Percentiles rank a stretch among this genome's conserved stretches.
Evolutionary conservation across 345 rosid genomes (phyloP).

Genomic region (Murraya paniculata): DNA sequence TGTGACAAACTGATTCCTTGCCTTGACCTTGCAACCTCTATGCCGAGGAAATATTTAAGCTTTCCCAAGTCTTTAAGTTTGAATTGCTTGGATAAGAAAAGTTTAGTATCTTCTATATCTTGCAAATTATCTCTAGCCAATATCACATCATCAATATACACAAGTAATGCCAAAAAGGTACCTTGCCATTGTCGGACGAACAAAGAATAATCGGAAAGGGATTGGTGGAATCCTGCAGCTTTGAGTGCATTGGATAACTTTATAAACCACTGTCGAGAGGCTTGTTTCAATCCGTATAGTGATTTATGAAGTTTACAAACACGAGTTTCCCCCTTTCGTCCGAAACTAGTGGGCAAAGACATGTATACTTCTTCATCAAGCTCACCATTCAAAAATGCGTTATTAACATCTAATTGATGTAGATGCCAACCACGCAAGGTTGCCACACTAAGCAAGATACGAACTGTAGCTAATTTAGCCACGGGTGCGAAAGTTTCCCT

Average conservation of each 20-base stretch:
- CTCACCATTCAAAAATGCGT: not conserved
- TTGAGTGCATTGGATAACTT: not conserved
- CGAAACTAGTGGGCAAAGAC: not conserved
- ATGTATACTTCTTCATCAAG: not conserved
- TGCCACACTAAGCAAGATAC: not conserved
- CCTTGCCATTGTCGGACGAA: not conserved
- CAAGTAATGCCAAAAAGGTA: not conserved
- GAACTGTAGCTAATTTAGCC: not conserved
- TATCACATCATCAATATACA: conserved; percentile 12
- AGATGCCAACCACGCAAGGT: not conserved
- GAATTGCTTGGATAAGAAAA: not conserved
- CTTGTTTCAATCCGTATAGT: not conserved
- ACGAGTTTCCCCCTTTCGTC: too few species aligned
- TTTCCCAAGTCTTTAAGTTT: conserved; percentile 4
- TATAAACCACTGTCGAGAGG: not conserved
- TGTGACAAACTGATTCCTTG: not conserved
- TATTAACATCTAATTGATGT: not conserved
- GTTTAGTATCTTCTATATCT: not conserved
- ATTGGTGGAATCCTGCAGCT: not conserved
- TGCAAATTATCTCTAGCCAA: not conserved
- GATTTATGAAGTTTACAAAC: not conserved
- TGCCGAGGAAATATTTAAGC: conserved; percentile 7
- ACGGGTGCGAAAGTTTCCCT: not conserved
- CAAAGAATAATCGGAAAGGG: not conserved
- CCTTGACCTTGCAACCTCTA: not conserved